Conservation (phyloP, 2,329 filamentous ascomycete genomes). For the Lecanosticta acicola region DNA sequence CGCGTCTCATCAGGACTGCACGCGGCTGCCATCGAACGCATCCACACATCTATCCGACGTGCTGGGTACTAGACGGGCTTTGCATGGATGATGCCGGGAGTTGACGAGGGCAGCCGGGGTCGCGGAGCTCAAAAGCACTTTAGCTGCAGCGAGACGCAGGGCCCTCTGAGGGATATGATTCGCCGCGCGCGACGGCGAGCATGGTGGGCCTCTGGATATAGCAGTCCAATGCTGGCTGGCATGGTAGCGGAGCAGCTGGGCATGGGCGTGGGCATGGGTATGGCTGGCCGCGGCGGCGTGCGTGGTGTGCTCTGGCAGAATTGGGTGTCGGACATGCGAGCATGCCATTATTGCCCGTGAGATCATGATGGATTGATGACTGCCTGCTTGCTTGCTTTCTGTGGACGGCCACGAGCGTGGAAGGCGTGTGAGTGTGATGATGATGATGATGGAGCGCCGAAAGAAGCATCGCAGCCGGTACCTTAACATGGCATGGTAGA, state of each 20-base stretch:
- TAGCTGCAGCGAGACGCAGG: constrained; percentile 15
- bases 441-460: no score
- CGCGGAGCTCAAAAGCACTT: constrained; percentile 2
- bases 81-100: constrained; percentile 5
- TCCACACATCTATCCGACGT: constrained; percentile 3
- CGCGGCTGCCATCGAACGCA: constrained; percentile 7
- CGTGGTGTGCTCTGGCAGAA: background rate
- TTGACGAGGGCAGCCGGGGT: constrained; percentile 17
- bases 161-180: constrained; percentile 13
- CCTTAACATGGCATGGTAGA: no score
- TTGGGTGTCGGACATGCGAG: background rate
- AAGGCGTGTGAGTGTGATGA: background rate
- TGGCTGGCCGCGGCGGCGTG: background rate
- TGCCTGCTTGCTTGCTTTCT: no score
- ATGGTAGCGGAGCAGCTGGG: background rate
- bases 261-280: background rate
- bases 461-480: no score
- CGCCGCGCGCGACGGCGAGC: constrained; percentile 12
- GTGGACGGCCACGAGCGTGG: background rate
- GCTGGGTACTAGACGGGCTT: constrained; percentile 3
- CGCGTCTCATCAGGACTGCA: constrained; percentile 5
- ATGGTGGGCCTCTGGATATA: constrained; percentile 12
- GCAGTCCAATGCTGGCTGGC: background rate
- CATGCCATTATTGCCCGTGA: no score
- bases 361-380: no score